Evolutionary conservation across 805 yeast genomes (phyloP).

Genomic region (Zygosaccharomyces siamensis): DNA sequence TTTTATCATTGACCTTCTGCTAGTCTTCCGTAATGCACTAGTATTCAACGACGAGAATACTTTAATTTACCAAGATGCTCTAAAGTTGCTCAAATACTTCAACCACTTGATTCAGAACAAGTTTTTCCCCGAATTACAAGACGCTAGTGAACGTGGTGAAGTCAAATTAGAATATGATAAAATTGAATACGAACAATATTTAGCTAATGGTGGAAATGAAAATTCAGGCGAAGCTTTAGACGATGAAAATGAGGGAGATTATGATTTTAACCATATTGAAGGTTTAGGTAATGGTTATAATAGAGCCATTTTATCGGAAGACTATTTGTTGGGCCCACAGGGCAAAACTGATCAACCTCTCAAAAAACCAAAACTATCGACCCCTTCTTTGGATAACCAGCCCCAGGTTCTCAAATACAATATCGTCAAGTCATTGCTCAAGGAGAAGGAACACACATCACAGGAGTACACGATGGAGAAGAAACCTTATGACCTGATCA

Average conservation of each 20-base stretch:
- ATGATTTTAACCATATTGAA: slow-evolving; percentile 30
- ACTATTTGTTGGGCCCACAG: slow-evolving; percentile 28
- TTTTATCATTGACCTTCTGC: slow-evolving; percentile 52
- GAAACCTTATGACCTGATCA: slow-evolving; percentile 24
- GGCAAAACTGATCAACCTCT: slow-evolving; percentile 5
- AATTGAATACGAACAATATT: slow-evolving; percentile 28
- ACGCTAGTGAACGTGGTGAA: slow-evolving; percentile 32
- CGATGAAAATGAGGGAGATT: slow-evolving; percentile 25
- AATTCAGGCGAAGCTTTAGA: slow-evolving; percentile 12
- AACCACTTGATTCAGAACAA: slow-evolving; percentile 30
- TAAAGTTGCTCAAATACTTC: slow-evolving; percentile 51
- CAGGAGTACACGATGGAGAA: slow-evolving; percentile 22
- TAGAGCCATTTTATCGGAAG: slow-evolving; percentile 28
- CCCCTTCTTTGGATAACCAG: slow-evolving; percentile 16
- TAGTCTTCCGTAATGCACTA: slow-evolving; percentile 76
- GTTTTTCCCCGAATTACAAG: slow-evolving; percentile 29
- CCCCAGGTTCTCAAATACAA: slow-evolving; percentile 28
- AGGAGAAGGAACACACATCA: slow-evolving; percentile 16
- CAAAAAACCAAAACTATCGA: slow-evolving; percentile 12
- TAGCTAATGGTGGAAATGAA: slow-evolving; percentile 23
- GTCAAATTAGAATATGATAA: slow-evolving; percentile 29
- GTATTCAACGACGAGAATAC: slow-evolving; percentile 71
- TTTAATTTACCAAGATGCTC: slow-evolving; percentile 67
- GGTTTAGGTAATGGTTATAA: slow-evolving; percentile 34
- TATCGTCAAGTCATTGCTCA: slow-evolving; percentile 26